Evolutionary conservation across 768 basidiomycete species (phyloP).

Genomic region (Boletus barrowsii): DNA sequence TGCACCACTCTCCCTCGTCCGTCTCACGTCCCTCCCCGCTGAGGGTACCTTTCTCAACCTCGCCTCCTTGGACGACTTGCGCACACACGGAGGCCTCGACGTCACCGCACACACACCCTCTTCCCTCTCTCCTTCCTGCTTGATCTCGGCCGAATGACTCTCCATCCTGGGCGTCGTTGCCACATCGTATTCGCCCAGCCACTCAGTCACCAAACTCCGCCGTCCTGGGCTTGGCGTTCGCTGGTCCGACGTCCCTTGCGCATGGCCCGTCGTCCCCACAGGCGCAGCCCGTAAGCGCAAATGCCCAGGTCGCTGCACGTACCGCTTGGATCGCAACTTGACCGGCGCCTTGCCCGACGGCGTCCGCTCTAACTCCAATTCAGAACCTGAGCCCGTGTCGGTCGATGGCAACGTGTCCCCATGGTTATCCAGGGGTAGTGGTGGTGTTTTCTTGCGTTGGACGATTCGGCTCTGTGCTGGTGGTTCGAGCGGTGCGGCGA

Average conservation of each 20-base stretch:
- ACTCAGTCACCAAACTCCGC: slow-evolving; percentile 50
- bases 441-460: slow-evolving; percentile 39
- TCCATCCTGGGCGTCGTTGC: slow-evolving; percentile 56
- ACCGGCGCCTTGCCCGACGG: slow-evolving; percentile 36
- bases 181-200: slow-evolving; percentile 49
- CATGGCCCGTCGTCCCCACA: not conserved
- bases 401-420: not conserved
- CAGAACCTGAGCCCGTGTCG: slow-evolving; percentile 24
- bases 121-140: not conserved
- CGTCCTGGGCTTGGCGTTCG: slow-evolving; percentile 45
- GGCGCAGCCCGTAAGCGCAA: slow-evolving; percentile 40
- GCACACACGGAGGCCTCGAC: slow-evolving; percentile 24
- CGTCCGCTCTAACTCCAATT: slow-evolving; percentile 20
- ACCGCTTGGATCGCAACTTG: slow-evolving; percentile 53
- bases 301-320: slow-evolving; percentile 43
- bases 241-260: slow-evolving; percentile 20
- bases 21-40: slow-evolving; percentile 38
- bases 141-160: slow-evolving; percentile 39
- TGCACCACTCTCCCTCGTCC: slow-evolving; percentile 57
- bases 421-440: slow-evolving; percentile 5
- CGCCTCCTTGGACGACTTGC: slow-evolving; percentile 31
- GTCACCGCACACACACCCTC: slow-evolving; percentile 5
- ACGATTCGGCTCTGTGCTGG: slow-evolving; percentile 29
- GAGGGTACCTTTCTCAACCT: slow-evolving; percentile 46
- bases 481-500: slow-evolving; percentile 20